A percentile compares a stretch with the other conserved stretches of the same genome.
Conservation (phyloP, 1,284 basidiomycete genomes). For the Melanopsichium pennsylvanicum region DNA sequence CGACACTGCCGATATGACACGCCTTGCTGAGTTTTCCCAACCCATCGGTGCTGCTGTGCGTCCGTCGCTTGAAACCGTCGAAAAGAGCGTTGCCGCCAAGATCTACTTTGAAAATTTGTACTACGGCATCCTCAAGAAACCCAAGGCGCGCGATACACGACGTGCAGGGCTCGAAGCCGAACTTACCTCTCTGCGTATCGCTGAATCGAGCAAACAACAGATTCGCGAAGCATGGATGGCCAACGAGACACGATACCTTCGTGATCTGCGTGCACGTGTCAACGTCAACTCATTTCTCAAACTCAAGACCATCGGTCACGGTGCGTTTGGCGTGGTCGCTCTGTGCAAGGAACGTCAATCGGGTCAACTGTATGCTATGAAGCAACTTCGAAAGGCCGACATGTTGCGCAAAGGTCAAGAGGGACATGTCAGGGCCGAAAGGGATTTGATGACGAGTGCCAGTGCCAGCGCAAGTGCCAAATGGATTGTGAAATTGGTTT, state of each 20-base stretch:
- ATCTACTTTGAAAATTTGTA: constrained; percentile 98
- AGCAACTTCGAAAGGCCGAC: constrained; percentile 92
- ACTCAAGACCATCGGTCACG: constrained; percentile 94
- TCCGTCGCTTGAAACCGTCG: constrained; percentile 81
- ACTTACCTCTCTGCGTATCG: constrained; percentile 77
- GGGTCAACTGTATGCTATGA: constrained; percentile 91
- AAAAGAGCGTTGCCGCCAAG: constrained; percentile 88
- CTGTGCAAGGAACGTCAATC: constrained; percentile 83
- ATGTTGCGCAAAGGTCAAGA: constrained; percentile 99
- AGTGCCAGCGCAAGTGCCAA: constrained; percentile 52
- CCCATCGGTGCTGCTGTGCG: constrained; percentile 40
- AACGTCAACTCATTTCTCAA: constrained; percentile 85
- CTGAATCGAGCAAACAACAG: constrained; percentile 75
- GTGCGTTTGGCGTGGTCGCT: constrained; percentile 96
- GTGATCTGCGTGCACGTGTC: constrained; percentile 81
- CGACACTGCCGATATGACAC: constrained; percentile 37
- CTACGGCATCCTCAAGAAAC: constrained; percentile 72
- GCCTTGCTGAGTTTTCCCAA: constrained; percentile 24
- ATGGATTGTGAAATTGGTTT: constrained; percentile 92
- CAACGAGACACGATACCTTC: constrained; percentile 87
- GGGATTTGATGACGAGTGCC: constrained; percentile 83
- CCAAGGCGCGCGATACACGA: constrained; percentile 83
- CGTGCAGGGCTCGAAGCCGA: constrained; percentile 85
- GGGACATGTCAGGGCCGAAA: constrained; percentile 89
- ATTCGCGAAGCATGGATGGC: constrained; percentile 80